Conservation (phyloP, 116 monocot species). For the Zostera marina region DNA sequence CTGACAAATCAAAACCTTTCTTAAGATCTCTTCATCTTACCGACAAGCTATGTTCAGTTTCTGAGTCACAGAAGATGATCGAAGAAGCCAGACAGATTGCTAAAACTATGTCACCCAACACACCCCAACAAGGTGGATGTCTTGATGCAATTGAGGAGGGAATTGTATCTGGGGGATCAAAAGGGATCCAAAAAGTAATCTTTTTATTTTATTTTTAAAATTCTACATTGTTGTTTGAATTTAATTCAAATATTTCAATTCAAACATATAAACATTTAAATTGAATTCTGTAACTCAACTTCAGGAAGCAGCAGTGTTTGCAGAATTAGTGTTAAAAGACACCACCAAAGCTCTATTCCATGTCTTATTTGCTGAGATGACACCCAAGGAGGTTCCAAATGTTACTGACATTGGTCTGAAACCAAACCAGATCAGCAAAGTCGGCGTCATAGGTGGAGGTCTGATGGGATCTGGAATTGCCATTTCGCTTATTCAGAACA, state of each 20-base stretch:
- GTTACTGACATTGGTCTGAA: constrained; percentile 77
- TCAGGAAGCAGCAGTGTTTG: constrained; percentile 55
- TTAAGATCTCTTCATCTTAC: constrained; percentile 61
- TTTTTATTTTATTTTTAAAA: not conserved
- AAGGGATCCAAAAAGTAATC: constrained; percentile 74
- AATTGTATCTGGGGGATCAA: constrained; percentile 70
- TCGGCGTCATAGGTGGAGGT: constrained; percentile 96
- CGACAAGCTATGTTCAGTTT: constrained; percentile 66
- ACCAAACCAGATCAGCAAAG: constrained; percentile 64
- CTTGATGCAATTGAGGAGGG: constrained; percentile 91
- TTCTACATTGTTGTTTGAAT: constrained; percentile 1
- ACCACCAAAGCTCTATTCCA: constrained; percentile 61
- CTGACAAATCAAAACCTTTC: constrained; percentile 60
- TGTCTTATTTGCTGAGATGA: constrained; percentile 52
- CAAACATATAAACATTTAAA: constrained; percentile 3
- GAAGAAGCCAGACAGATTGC: constrained; percentile 62
- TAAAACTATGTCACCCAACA: constrained; percentile 52
- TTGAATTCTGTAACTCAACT: not conserved
- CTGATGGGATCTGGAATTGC: constrained; percentile 98
- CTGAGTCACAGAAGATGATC: constrained; percentile 64
- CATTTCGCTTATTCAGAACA: constrained; percentile 57
- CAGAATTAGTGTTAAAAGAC: constrained; percentile 42
- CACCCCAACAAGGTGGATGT: constrained; percentile 73
- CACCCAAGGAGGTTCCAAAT: constrained; percentile 65
- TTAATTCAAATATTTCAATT: not conserved